Base-by-base conservation (phyloP, 371 early-diverging fungal genomes). In the Mucor racemosus region DNA sequence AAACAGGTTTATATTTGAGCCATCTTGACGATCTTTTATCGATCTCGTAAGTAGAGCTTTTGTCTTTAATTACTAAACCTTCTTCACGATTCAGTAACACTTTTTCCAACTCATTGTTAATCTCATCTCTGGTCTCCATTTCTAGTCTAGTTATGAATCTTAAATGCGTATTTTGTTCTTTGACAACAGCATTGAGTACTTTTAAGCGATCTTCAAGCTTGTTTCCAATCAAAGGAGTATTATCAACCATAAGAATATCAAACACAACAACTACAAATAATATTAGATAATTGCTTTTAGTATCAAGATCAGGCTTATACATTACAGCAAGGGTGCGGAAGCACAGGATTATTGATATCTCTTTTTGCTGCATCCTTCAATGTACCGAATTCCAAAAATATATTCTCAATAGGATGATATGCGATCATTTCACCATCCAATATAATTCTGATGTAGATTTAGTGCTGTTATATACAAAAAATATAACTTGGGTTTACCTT, bases 1-100 rank as follows among this genome's bases (percentile, higher is more conserved):
- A 93, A 31, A 90, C 91, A 0, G 94, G 90, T 64, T 94, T 94
- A 31, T 91, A 67, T 62, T 94, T 94, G 21, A 93, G 58, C 93
- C 94, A 94, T 3, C 15, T 15, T 7, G n/a, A 78, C 74, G 26
- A 79, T 70, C 34, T 77, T 74, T 31, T 88, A 77, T 44, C 80
- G 4, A 88, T 79, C 8, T 75, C 58, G 76, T 94, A 94, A 0
- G 55, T 40, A 0, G 88, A 81, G 7, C 58, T 66, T 7, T 89
- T 91, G 59, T 89, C 83, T 66, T 94, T 94, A 41, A 94, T 72
- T 33, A 92, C 85, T 42, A 94, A 73, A 0, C 89, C 89, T 72
- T 90, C 89, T 59, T 83, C 74, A 35, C 84, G 78, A 34, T 40
- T 46, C 42, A 39, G 11, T 26, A 50, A 26, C 4, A 50, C 82